Evolutionary conservation across 306 rosid species (phyloP).

Genomic region (Erythrophleum fordii): DNA sequence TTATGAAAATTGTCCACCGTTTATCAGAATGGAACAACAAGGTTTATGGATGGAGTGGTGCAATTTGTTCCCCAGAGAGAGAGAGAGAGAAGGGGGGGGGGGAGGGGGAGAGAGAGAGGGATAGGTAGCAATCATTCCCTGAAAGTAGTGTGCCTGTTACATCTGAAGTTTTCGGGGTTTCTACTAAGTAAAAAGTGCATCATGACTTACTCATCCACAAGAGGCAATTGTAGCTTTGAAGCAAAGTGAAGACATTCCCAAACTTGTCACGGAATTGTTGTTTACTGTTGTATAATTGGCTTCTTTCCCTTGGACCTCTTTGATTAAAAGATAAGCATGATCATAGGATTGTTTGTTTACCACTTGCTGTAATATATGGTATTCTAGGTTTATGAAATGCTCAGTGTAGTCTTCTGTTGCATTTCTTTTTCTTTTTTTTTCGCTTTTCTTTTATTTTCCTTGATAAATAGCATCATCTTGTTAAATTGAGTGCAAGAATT

Average conservation of each 20-base stretch:
- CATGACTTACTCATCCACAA: not conserved
- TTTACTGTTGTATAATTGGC: not conserved
- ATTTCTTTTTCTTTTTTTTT: not conserved
- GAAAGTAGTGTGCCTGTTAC: not conserved
- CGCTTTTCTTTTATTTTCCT: not conserved
- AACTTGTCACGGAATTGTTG: not conserved
- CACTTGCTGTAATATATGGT: not conserved
- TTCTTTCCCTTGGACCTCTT: not conserved
- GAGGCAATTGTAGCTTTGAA: not conserved
- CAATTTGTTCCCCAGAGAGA: not conserved
- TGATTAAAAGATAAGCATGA: not conserved
- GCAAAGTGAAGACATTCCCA: not conserved
- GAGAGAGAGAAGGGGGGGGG: not conserved
- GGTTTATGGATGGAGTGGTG: not conserved
- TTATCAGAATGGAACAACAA: not conserved
- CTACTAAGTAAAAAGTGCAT: not conserved
- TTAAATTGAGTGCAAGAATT: too few relatives aligned
- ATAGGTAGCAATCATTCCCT: not conserved
- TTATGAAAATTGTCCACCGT: not conserved
- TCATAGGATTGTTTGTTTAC: not conserved
- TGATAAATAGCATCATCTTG: not conserved
- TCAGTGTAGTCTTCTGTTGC: not conserved
- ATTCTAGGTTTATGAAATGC: not conserved
- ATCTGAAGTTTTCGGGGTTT: not conserved
- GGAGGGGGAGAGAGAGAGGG: too few relatives aligned